Base-by-base conservation (phyloP, 345 rosid species). In the Anacardium occidentale region DNA sequence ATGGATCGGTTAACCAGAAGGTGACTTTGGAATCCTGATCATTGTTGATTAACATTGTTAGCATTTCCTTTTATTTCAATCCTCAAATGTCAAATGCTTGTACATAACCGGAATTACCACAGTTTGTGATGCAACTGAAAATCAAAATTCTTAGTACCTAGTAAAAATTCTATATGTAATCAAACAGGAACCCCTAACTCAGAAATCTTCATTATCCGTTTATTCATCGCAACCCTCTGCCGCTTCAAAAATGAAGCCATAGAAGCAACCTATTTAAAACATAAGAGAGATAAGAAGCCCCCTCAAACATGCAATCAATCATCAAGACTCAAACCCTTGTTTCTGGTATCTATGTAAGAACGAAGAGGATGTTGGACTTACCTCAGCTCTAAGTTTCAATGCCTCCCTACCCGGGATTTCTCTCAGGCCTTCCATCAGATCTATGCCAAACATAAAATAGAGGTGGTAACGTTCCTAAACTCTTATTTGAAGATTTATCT, bases 341-440 rank as follows among this genome's bases (percentile, higher is more conserved):
- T 0, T 15, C 8, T 7, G 9, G 15, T 32, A 14, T 18, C n/a
- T 18, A 15, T 56, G 18, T 1, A 52, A 10, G 20, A 18, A 40
- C 34, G 18, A 21, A 44, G 24, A 45, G 42, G 34, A 24, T 26
- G 44, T 26, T 11, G 1, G 45, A 79, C 83, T 80, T 81, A 75
- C 99, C 90, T 95, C 99, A 37, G 97, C 97, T 76, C 99, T 81
- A 67, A 95, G 97, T 87, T 92, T 90, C 78, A 95, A 76, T 14
- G 98, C 90, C 64, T 95, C 98, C 76, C 99, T 87, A 25, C 97
- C 90, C 18, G 97, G 91, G 64, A 89, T 85, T 79, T 95, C 94
- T 64, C 99, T 88, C 57, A 95, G 88, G 68, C 85, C 92, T 17
- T 92, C 96, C 99, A 92, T 91, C 77, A 95, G 82, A 87, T 81